Base-by-base conservation (phyloP, 1,139 yeast species). In the Nakaseomyces sp. region DNA sequence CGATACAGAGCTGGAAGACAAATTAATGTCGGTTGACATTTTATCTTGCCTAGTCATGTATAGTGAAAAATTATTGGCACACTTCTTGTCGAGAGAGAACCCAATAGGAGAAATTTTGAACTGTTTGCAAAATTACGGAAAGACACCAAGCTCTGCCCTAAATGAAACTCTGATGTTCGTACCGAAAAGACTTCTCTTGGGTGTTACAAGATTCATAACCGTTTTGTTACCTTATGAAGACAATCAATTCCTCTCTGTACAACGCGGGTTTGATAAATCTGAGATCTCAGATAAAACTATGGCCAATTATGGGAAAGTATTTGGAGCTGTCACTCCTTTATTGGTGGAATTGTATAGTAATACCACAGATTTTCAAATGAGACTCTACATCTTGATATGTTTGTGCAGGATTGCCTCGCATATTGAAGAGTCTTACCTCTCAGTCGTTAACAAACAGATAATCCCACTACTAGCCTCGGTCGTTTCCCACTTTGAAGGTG, bases 321-420 rank as follows among this genome's bases (percentile, higher is more conserved):
- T 77, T 3, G 66, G 66, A 40, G 70, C 72, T 5, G 59, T 81
- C 2, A 73, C 82, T 60, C 75, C 81, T 0, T 57, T 86, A n/a
- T 61, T 88, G 43, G 65, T 84, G 26, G 79, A 77, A 47, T 72
- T 88, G 15, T 88, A 83, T 57, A 79, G 84, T 37, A 81, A 94
- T 2, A 74, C 93, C 0, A 82, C 85, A 60, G 88, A 85, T 50
- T 73, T 71, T 47, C 76, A 75, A 19, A 70, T 85, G 15, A 74
- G 95, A 46, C 72, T 80, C 45, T 71, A 74, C 43, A 77, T 77
- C 1, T 65, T 86, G 32, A 66, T 80, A 6, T 71, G 78, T 19
- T 58, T 87, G 18, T 65, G 77, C 30, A 73, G 88, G 50, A 70
- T 82, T 17, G 64, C 56, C 1, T 48, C 59, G 0, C 56, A 63